Base-by-base conservation (phyloP, 2,329 filamentous ascomycete species). In the Penicillium hesseltinei region DNA sequence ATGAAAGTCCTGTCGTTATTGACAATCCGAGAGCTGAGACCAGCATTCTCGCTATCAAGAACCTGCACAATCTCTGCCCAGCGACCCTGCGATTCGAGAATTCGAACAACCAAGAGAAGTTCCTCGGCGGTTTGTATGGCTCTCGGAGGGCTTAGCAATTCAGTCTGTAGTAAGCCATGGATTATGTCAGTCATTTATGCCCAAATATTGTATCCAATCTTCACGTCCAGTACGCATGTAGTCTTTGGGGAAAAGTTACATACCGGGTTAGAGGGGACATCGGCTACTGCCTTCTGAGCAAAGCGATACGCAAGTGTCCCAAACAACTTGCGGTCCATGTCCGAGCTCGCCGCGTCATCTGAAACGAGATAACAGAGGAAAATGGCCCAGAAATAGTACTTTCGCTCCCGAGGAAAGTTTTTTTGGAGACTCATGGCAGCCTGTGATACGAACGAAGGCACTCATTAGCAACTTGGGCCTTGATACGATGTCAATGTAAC, bases 231-330 rank as follows among this genome's bases (percentile, higher is more conserved):
- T 35, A 21, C 17, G 15, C 27, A 48, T 31, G 5, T 11, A 38
- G 19, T 21, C 19, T 39, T 38, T 6, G 2, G 36, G 13, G 4
- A 15, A 43, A 19, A 8, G 5, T n/a, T 6, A 58, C 75, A 63
- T 75, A 80, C 78, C 61, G 75, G 72, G 61, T 77, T 72, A 29
- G 66, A 62, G n/a, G 77, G 75, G 43, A 78, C 76, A 35, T 71
- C 75, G 7, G 74, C 72, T 13, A 75, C 78, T 42, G 79, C 77
- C 59, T 80, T 81, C 8, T 75, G 75, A 17, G 78, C 71, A 75
- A 80, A 79, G 38, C 78, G 77, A 62, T 79, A 81, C 31, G 78
- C 79, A 52, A 81, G 66, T n/a, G 75, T 78, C n/a, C 77, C 77
- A 61, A 80, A 80, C 9, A 81, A 68, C 55, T 75, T 77, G 49